Evolutionary conservation across 345 rosid species (phyloP), one percentile per base, ranked within the genome.

Genomic region (Psidium guajava): DNA sequence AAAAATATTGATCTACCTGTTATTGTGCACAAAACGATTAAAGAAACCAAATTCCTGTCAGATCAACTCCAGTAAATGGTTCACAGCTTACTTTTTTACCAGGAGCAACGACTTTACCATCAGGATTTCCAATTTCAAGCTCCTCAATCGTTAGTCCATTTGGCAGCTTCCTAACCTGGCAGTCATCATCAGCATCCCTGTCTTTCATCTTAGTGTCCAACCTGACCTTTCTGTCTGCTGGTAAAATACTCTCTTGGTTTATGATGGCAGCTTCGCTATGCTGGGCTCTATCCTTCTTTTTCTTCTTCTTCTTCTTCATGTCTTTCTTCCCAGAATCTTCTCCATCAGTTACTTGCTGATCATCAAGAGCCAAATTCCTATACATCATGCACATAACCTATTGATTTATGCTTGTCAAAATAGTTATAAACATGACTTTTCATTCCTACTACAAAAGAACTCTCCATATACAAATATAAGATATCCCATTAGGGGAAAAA

Each of bases 1-100:
- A 50, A 25, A 50, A 55, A 47, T 55, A 22, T 22, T 25, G 16
- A 73, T 53, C 20, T 6, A 51, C 32, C 75, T 36, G 4, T 32
- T 64, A 64, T 64, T 82, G 22, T 53, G 27, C 24, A 8, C 51
- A 74, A 74, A 24, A 57, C 18, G 6, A 47, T 50, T 50, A 75
- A 16, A 74, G 20, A 54, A 42, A 20, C 54, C 53, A 82, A 51
- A 32, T 36, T 73, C 54, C 44, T 32, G 20, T 69, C 24, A 8
- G 44, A 64, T 32, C 36, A 32, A 69, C 77, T 69, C 47, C 47
- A 69, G 24, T 69, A 69, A 69, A 18, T 64, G 7, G 32, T 69
- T 69, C 77, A 16, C 77, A 69, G 77, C 77, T 69, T 84, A 89
- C 95, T 91, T 91, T 93, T 87, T 89, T 93, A 58, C 96, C 95